Percentiles rank a stretch among this genome's conserved stretches.
Conservation (phyloP, 305 asterid genomes). For the Fraxinus latifolia region DNA sequence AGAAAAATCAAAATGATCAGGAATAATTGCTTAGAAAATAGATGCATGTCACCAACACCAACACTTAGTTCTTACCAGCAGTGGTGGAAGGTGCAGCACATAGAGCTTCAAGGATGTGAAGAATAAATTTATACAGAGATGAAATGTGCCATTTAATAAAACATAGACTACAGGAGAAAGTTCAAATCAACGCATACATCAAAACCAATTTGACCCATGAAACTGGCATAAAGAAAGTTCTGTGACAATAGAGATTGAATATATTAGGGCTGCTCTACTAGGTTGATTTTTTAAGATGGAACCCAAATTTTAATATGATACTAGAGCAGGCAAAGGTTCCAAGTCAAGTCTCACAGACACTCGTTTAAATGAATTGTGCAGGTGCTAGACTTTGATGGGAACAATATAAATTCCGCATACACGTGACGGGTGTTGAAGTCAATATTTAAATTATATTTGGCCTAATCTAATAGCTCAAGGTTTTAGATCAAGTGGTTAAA, state of each 20-base stretch:
- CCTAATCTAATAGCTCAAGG: background rate
- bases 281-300: background rate
- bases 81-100: slow-evolving; percentile 13
- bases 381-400: background rate
- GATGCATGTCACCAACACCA: slow-evolving; percentile 12
- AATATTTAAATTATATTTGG: background rate
- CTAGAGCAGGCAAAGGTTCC: background rate
- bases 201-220: slow-evolving; percentile 1
- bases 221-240: background rate
- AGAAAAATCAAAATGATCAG: slow-evolving; percentile 1
- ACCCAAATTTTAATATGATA: background rate
- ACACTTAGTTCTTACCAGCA: background rate
- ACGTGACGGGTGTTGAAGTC: background rate
- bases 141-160: background rate
- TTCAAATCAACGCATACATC: background rate
- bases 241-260: background rate
- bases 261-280: background rate
- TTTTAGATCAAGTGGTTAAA: background rate
- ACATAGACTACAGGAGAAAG: background rate
- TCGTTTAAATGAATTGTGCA: background rate
- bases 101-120: slow-evolving; percentile 20
- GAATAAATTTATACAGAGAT: slow-evolving; percentile 1
- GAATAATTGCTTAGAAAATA: slow-evolving; percentile 15
- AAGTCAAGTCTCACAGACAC: background rate
- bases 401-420: background rate